Percentiles rank a stretch among this genome's conserved stretches.
phyloP scores from a whole-genome alignment of 108 stramenopile species.

The Schizochytrium sp. region DNA sequence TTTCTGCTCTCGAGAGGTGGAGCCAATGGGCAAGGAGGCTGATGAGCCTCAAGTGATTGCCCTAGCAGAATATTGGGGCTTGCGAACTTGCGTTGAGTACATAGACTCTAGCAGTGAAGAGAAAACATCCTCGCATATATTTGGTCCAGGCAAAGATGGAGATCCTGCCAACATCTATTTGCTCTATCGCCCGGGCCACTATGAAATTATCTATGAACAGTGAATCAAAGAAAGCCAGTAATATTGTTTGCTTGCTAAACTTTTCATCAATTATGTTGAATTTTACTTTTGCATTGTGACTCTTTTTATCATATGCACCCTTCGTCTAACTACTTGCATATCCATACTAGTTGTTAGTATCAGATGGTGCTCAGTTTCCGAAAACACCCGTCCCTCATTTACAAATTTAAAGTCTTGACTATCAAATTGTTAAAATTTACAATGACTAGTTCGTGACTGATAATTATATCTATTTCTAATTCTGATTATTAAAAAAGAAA shows the following conservation, averaged over 20 bases:
- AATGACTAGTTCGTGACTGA: no score
- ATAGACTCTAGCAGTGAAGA: slow-evolving; percentile 64
- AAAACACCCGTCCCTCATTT: no score
- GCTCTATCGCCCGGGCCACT: slow-evolving; percentile 70
- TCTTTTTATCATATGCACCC: no score
- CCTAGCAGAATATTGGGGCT: slow-evolving; percentile 71
- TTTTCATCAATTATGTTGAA: background rate
- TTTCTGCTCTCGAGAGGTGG: slow-evolving; percentile 76
- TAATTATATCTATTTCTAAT: background rate
- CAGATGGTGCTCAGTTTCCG: no score
- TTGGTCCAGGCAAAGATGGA: slow-evolving; percentile 60
- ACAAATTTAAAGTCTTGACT: no score
- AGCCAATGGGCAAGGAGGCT: slow-evolving; percentile 79
- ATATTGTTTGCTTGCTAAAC: background rate
- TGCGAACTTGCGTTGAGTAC: slow-evolving; percentile 72
- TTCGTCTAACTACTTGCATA: no score
- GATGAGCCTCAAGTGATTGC: slow-evolving; percentile 71
- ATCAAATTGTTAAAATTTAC: no score
- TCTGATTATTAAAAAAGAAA: background rate
- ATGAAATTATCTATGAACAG: slow-evolving; percentile 63
- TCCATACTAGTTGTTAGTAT: no score
- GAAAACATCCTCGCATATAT: slow-evolving; percentile 12
- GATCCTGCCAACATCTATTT: slow-evolving; percentile 45
- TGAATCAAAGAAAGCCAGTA: background rate
- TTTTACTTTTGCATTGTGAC: no score